These are phyloP conservation scores for Cymbopogon flexuosus DNA, from an alignment of 202 grass and related monocot genomes.

Conservation along the genomic window DNA sequence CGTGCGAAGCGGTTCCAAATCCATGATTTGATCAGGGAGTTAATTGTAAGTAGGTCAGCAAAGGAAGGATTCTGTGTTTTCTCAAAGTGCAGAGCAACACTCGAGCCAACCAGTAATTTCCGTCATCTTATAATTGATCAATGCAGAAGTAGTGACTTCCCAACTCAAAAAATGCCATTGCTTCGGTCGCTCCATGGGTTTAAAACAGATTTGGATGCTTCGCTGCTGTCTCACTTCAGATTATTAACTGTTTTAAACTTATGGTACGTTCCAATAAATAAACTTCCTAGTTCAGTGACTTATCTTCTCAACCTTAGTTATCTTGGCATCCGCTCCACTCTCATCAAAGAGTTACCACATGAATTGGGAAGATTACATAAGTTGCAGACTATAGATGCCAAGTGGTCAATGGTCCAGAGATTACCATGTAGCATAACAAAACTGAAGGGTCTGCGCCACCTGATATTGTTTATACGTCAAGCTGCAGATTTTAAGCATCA, in stretches of 20 bases:
- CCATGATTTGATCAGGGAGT: slow-evolving; percentile 44
- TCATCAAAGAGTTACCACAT: slow-evolving; percentile 37
- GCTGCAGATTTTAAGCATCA: background rate
- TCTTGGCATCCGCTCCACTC: slow-evolving; percentile 50
- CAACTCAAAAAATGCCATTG: slow-evolving; percentile 13
- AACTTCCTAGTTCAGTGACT: slow-evolving; percentile 29
- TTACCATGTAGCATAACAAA: slow-evolving; percentile 42
- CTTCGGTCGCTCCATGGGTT: slow-evolving; percentile 24
- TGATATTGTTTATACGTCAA: slow-evolving; percentile 18
- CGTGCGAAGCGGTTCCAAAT: slow-evolving; percentile 41
- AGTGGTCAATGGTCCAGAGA: slow-evolving; percentile 31
- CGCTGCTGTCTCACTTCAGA: slow-evolving; percentile 27
- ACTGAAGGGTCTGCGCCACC: slow-evolving; percentile 39
- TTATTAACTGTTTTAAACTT: slow-evolving; percentile 39
- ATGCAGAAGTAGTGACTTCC: background rate
- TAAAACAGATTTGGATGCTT: slow-evolving; percentile 14
- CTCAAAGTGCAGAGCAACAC: background rate
- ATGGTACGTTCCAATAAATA: slow-evolving; percentile 17
- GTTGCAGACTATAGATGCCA: slow-evolving; percentile 54
- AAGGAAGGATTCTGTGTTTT: slow-evolving; percentile 30
- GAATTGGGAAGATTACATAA: slow-evolving; percentile 36
- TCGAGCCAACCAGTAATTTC: background rate
- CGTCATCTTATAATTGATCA: slow-evolving; percentile 44
- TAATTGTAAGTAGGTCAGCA: slow-evolving; percentile 28
- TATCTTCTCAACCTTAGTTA: slow-evolving; percentile 48